Evolutionary conservation across 1,284 basidiomycete genomes (phyloP), one percentile per base, ranked within the genome.

Genomic region (Leccinum huronense): DNA sequence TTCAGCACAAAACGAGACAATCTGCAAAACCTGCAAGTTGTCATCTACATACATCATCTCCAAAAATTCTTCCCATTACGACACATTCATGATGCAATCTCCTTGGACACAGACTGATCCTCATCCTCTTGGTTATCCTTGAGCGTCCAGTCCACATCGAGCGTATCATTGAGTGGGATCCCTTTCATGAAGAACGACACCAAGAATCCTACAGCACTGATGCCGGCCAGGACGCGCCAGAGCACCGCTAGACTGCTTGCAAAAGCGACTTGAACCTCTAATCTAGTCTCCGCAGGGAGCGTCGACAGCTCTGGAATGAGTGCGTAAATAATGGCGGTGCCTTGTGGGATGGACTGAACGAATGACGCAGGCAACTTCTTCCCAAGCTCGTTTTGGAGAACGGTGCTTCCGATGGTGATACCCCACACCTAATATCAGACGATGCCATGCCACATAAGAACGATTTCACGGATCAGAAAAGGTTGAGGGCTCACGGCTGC

Each of bases 361-460:
- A 65, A 63, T 7, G 68, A 63, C 27, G 55, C 13, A 0, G 66
- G 59, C 1, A 71, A 57, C 1, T 7, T 62, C 30, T 59, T 66
- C 1, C 55, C 19, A 1, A 70, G 57, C 38, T 70, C 64, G 42
- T 68, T 71, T 57, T 71, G 69, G 45, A 71, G 68, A 14, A 71
- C 64, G 11, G 71, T 55, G 27, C 54, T 70, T 5, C 70, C 68
- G 31, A 72, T 62, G 4, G 70, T 70, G 59, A 70, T 40, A 0
- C 69, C 69, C 70, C 69, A 72, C 6, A 72, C 67, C 70, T 70
- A 23, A 1, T 1, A 27, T 16, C 33, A 36, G 9, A 33, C 8
- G 10, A 5, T 3, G n/a, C 9, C 23, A 7, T 16, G 14, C 38
- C 51, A 53, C 6, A 11, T 30, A 13, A 57, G 33, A n/a, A 11